These are phyloP conservation scores for Globisporangium recalcitrans DNA, from an alignment of 352 stramenopile genomes.

Conservation along the genomic window DNA sequence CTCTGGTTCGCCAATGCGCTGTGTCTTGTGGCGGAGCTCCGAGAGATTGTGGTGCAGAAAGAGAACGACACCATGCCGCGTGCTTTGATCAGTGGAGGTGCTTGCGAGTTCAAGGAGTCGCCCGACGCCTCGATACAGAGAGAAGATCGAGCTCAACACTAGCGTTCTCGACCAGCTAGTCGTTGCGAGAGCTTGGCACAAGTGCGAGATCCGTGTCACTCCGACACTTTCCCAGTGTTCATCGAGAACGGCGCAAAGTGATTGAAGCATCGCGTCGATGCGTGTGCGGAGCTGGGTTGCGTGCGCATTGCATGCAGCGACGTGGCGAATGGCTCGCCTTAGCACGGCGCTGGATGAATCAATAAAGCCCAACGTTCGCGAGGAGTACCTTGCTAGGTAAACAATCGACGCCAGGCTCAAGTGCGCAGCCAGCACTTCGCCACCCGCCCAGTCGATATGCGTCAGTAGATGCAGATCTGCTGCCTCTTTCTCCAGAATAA, in stretches of 20 bases:
- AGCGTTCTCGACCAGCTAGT: slow-evolving; percentile 15
- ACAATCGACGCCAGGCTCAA: not conserved
- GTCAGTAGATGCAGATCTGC: not conserved
- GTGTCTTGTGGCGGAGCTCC: slow-evolving; percentile 23
- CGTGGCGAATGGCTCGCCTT: not conserved
- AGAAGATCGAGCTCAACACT: slow-evolving; percentile 18
- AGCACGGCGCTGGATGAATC: not conserved
- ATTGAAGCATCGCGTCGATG: not conserved
- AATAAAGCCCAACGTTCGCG: slow-evolving; percentile 2
- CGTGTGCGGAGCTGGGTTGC: not conserved
- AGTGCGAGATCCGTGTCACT: not conserved
- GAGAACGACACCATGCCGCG: slow-evolving; percentile 14
- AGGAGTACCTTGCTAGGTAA: slow-evolving; percentile 3
- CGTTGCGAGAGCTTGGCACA: not conserved
- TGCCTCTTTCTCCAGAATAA: not conserved
- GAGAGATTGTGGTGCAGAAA: slow-evolving; percentile 24
- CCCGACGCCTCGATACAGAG: slow-evolving; percentile 20
- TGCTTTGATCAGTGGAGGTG: not conserved
- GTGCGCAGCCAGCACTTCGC: not conserved
- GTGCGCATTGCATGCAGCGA: not conserved
- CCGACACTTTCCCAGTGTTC: slow-evolving; percentile 1
- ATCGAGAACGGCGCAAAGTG: not conserved
- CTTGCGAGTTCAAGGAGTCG: slow-evolving; percentile 20
- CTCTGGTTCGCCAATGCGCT: slow-evolving; percentile 24
- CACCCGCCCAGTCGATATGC: not conserved